A percentile compares a stretch with the other conserved stretches of the same genome.
phyloP scores from a whole-genome alignment of 352 stramenopile species.

The Globisporangium megalacanthum region DNA sequence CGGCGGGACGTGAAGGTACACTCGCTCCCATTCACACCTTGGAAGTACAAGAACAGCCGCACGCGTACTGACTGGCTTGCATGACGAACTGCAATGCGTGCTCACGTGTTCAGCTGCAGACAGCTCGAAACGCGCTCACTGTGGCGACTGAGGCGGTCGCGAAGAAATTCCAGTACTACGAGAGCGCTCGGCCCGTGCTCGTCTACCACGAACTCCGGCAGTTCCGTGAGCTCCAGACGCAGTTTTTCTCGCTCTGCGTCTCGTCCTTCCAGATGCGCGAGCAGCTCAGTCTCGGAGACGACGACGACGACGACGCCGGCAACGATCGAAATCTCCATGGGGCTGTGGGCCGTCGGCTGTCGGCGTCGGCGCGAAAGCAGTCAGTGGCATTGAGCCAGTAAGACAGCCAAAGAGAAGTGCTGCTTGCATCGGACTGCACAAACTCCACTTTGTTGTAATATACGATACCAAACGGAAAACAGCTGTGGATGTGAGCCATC shows the following conservation, averaged over 20 bases:
- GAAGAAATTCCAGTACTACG: constrained; percentile 24
- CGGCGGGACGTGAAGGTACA: constrained; percentile 25
- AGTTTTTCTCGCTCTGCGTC: constrained; percentile 20
- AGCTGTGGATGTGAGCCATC: no score
- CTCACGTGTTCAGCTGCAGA: constrained; percentile 14
- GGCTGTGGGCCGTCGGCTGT: neutral
- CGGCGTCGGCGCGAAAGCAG: neutral
- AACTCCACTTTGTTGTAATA: no score
- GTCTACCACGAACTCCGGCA: constrained; percentile 22
- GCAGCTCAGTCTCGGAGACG: neutral
- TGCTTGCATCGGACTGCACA: no score
- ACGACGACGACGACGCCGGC: neutral
- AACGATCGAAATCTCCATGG: no score
- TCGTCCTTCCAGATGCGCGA: constrained; percentile 15
- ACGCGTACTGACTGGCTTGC: neutral
- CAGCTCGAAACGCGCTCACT: constrained; percentile 9
- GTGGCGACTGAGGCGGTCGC: constrained; percentile 14
- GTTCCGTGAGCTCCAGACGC: constrained; percentile 22
- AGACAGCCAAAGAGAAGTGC: neutral
- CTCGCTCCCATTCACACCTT: neutral
- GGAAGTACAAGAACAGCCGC: neutral
- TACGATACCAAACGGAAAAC: no score
- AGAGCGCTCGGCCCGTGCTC: constrained; percentile 15
- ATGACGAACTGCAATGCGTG: no score
- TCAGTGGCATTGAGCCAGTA: neutral